Percentiles rank a stretch among this genome's conserved stretches.
Conservation (phyloP, 192 early-diverging fungal genomes). For the Cetraspora pellucida region DNA sequence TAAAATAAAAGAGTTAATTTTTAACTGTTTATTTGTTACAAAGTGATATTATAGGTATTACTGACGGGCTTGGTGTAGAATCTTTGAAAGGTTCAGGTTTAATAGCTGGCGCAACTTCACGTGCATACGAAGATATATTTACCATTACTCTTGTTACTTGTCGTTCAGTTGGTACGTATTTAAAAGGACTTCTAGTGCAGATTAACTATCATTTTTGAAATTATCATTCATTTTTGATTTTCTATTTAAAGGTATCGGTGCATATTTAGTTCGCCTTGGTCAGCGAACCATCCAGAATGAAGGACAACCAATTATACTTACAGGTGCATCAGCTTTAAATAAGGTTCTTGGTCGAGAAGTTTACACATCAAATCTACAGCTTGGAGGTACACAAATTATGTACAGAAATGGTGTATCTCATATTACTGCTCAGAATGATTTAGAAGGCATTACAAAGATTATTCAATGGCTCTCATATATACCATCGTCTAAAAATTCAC, state of each 20-base stretch:
- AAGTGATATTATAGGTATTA: slow-evolving; percentile 77
- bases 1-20: too few relatives aligned
- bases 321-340: slow-evolving; percentile 95
- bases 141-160: slow-evolving; percentile 96
- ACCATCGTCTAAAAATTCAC: slow-evolving; percentile 70
- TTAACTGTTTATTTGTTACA: too few relatives aligned
- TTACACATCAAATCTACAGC: slow-evolving; percentile 96
- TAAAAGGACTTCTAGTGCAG: not conserved
- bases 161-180: slow-evolving; percentile 82
- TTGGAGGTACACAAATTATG: slow-evolving; percentile 99
- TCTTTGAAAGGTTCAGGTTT: slow-evolving; percentile 94
- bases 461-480: slow-evolving; percentile 93
- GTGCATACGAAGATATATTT: slow-evolving; percentile 98
- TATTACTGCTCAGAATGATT: slow-evolving; percentile 93
- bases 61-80: slow-evolving; percentile 94
- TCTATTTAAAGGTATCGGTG: slow-evolving; percentile 73
- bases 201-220: not conserved
- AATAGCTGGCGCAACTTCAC: slow-evolving; percentile 96
- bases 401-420: slow-evolving; percentile 99
- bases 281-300: slow-evolving; percentile 98
- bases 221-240: slow-evolving; percentile 1
- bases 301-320: slow-evolving; percentile 97
- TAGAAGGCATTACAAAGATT: slow-evolving; percentile 90
- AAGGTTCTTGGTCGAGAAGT: slow-evolving; percentile 98
- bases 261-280: slow-evolving; percentile 97